Conservation (phyloP, 345 rosid species). For the Ceriops decandra region DNA sequence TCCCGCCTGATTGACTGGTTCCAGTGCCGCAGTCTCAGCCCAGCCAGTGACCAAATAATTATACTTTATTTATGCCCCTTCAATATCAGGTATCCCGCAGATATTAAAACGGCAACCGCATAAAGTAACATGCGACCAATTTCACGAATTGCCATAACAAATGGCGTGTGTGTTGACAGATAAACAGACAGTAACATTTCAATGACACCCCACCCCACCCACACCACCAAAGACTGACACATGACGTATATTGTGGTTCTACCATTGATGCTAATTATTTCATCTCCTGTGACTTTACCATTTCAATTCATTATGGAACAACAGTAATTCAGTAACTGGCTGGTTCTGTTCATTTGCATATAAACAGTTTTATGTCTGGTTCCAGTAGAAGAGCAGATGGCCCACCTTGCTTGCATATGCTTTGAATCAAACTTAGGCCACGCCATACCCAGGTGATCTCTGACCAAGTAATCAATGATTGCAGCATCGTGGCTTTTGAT, state of each 20-base stretch:
- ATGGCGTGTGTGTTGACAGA: background rate
- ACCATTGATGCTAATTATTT: constrained; percentile 28
- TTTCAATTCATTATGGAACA: background rate
- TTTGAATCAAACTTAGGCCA: constrained; percentile 1
- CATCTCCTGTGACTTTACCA: constrained; percentile 7
- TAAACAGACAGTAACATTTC: constrained; percentile 1
- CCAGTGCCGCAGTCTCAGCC: background rate
- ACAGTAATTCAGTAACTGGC: background rate
- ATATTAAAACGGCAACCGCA: too few relatives aligned
- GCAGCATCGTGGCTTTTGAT: constrained; percentile 9
- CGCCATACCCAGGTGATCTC: background rate
- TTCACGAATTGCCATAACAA: too few relatives aligned
- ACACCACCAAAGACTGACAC: too few relatives aligned
- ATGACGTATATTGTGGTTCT: constrained; percentile 2
- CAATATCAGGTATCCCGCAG: too few relatives aligned
- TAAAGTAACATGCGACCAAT: too few relatives aligned
- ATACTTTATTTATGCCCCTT: too few relatives aligned
- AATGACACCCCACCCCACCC: background rate
- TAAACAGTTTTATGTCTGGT: constrained; percentile 1
- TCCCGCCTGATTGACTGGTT: background rate
- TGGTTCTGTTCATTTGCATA: constrained; percentile 3
- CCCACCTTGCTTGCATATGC: background rate
- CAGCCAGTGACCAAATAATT: too few relatives aligned
- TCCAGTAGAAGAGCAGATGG: background rate
- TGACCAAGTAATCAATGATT: constrained; percentile 16